Evolutionary conservation across 2,329 filamentous ascomycete genomes (phyloP), one percentile per base, ranked within the genome.

Genomic region (Periconia macrospinosa): DNA sequence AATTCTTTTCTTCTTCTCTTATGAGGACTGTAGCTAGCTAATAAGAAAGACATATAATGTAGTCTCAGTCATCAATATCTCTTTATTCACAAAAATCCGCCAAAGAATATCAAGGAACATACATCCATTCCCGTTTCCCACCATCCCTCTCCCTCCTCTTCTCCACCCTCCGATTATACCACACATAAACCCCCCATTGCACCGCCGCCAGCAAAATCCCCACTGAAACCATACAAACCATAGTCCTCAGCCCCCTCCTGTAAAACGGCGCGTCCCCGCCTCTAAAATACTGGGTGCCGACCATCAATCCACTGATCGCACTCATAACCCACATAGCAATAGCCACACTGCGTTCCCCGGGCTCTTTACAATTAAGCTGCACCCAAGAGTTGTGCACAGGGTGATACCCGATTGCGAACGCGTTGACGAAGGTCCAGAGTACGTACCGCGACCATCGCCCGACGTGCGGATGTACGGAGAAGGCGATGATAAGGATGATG

Each of bases 331-430:
- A 75, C 76, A 78, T 74, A 71, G 81, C 79, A 45, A 83, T 76
- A 18, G 70, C 73, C 47, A 83, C 79, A 55, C 78, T 82, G 49
- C 79, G 64, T 61, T 82, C 80, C 5, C 75, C 65, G 0, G 76
- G 61, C 17, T 77, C 76, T 14, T 67, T 69, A 57, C 80, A 82
- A 57, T 83, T 83, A 7, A 82, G 66, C 60, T 82, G 79, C 17
- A 81, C 68, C 80, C 80, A 83, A 0, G 78, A 75, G 62, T 83
- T 83, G 50, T 82, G 79, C 0, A 80, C 73, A 0, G 80, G 80
- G 62, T 83, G 81, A 56, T 83, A 83, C 0, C 80, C 78, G 9
- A 83, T 81, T 0, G 80, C 79, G 37, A 83, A 76, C 1, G 69
- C 69, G 61, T 83, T 83, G 2, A 82, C 73, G 0, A 72, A 70